Evolutionary conservation across 352 stramenopile species (phyloP), one percentile per base, ranked within the genome.

Genomic region (Pelagophyceae sp.): DNA sequence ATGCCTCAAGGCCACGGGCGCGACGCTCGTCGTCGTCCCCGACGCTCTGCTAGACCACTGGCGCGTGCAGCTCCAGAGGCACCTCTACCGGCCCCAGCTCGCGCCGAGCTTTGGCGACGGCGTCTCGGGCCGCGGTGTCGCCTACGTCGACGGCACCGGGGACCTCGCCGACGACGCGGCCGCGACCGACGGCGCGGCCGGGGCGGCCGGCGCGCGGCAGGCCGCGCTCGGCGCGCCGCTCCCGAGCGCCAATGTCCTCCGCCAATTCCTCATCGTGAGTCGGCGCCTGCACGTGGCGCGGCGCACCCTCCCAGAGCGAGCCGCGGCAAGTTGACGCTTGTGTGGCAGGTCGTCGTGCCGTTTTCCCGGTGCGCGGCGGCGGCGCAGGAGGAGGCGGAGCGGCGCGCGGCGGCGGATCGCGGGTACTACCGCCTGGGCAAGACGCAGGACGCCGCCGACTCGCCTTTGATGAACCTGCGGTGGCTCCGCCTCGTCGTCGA

Each of bases 401-500:
- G 50, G 78, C 58, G 76, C 15, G 35, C 1, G 2, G 23, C 35
- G 2, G 15, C 11, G 1, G 67, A 74, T 25, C 27, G 38, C 6
- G 1, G 15, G 11, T 15, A n/a, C 67, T 74, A 54, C 67, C 20
- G 67, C 20, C 23, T 38, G 35, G 67, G 35, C 33, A 1, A 11
- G 35, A 31, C 38, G 38, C n/a, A n/a, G 1, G 37, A 79, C 58
- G 58, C 67, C 29, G 25, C 20, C 38, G 38, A 61, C 25, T 87
- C 82, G 23, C 75, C 83, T 31, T 79, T 91, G 20, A 51, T 90
- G 1, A 65, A 85, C 64, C 20, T 92, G 19, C 79, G 84, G 35
- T 92, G 87, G 87, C 83, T 96, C 25, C 87, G 94, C 27, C 83
- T 98, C 65, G 89, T 98, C 76, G 91, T 97, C 0, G 94, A 97